Percentiles rank a stretch among this genome's conserved stretches.
Evolutionary conservation across 2,329 filamentous ascomycete genomes (phyloP).

Genomic region (Decorospora gaudefroyi): DNA sequence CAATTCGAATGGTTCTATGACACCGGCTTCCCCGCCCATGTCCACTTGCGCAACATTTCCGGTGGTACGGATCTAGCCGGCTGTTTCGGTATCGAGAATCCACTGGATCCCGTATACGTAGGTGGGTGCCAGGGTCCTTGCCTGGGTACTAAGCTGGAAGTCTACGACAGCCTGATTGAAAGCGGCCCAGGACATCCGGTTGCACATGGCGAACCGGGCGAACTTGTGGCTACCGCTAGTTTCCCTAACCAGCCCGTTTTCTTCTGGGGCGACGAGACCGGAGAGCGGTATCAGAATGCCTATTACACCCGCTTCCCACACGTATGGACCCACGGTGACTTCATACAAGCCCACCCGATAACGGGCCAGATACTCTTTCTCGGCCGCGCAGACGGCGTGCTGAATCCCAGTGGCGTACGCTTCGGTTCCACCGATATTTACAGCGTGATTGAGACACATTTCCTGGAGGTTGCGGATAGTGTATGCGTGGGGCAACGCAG

Average conservation of each 20-base stretch:
- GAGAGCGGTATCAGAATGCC: constrained; percentile 52
- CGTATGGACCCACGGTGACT: constrained; percentile 85
- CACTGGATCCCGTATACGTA: constrained; percentile 67
- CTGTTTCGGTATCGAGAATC: constrained; percentile 68
- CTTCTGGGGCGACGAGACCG: constrained; percentile 53
- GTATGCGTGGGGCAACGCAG: constrained; percentile 79
- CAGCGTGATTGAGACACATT: constrained; percentile 69
- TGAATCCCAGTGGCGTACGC: constrained; percentile 77
- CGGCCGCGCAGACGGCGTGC: constrained; percentile 74
- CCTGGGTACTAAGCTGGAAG: constrained; percentile 60
- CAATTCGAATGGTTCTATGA: constrained; percentile 83
- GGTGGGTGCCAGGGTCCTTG: constrained; percentile 61
- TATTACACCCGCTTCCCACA: constrained; percentile 56
- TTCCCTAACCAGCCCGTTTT: constrained; percentile 75
- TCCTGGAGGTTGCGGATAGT: constrained; percentile 69
- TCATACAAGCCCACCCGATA: constrained; percentile 69
- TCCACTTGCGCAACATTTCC: constrained; percentile 73
- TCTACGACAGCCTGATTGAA: constrained; percentile 62
- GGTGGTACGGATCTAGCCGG: constrained; percentile 77
- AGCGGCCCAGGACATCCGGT: constrained; percentile 57
- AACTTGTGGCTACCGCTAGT: constrained; percentile 69
- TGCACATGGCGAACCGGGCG: constrained; percentile 69
- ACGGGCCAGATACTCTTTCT: constrained; percentile 70
- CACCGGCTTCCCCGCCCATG: constrained; percentile 66
- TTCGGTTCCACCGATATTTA: constrained; percentile 85